Evolutionary conservation across 129 eudicot species (phyloP), one percentile per base, ranked within the genome.

Genomic region (Deinandra increscens): DNA sequence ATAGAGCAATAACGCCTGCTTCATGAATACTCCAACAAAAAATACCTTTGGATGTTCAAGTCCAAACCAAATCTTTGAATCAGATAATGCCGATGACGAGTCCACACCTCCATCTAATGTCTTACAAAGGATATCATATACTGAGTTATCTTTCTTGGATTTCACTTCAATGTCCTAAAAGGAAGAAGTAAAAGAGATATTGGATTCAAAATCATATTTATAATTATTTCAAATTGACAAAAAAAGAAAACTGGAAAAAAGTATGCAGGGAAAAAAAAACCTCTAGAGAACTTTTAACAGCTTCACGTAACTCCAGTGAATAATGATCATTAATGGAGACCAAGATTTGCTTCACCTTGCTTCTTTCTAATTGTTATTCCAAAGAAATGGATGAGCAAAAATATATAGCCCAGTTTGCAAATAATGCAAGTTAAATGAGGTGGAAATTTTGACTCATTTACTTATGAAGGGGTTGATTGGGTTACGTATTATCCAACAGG

Each of bases 11-110:
- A 48, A n/a, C n/a, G 17, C 22, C 19, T 14, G 46, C 36, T 20
- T 23, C 65, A 39, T 55, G 58, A 66, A 29, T 71, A 55, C 8
- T 41, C 37, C 58, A 11, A 59, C 38, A 48, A 36, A 62, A 13
- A 22, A 38, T 84, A 91, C 97, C 96, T 86, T 85, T 10, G 96
- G 88, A 77, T 89, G 95, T 78, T 92, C 95, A 58, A 92, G 83
- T 15, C 86, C 95, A 79, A 92, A 89, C 93, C 92, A 83, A 45
- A 84, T 68, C 71, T 83, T 92, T 62, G 89, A 79, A 75, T 89
- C 86, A 22, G 86, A 80, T 43, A 69, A 59, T 38, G 56, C 83
- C 72, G 49, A 13, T 48, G 89, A 78, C n/a, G 77, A 64, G 19
- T 78, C 85, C 76, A 77, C 50, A 38, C 78, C 77, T 61, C 87